These are phyloP conservation scores for Candida sp. DNA, from an alignment of 1,139 yeast species.

Conservation along the genomic window DNA sequence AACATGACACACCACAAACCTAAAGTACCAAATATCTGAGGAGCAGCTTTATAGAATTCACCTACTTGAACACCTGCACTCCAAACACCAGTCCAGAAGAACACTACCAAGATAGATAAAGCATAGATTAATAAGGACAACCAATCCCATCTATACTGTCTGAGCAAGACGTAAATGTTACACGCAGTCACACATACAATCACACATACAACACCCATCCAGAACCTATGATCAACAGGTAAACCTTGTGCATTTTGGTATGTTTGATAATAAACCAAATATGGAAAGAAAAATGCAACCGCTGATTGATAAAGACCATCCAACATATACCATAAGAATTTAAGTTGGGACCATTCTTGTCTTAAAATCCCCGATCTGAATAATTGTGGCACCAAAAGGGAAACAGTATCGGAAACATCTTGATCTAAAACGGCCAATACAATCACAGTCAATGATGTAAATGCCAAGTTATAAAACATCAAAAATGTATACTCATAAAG, in stretches of 20 bases:
- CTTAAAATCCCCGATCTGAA: constrained; percentile 54
- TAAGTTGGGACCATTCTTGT: constrained; percentile 49
- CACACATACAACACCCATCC: constrained; percentile 51
- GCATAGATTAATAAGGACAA: constrained; percentile 45
- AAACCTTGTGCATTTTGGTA: constrained; percentile 51
- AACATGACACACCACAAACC: constrained; percentile 51
- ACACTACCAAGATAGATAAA: constrained; percentile 50
- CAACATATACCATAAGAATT: constrained; percentile 53
- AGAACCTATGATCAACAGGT: constrained; percentile 53
- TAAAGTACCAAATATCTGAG: constrained; percentile 51
- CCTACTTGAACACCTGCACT: constrained; percentile 36
- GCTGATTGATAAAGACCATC: constrained; percentile 61
- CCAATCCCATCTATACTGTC: constrained; percentile 64
- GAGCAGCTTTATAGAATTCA: constrained; percentile 55
- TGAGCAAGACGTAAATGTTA: constrained; percentile 50
- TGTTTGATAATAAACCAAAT: constrained; percentile 41
- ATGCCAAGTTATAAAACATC: constrained; percentile 65
- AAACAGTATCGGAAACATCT: constrained; percentile 57
- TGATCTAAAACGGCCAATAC: constrained; percentile 59
- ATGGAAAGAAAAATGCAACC: constrained; percentile 54
- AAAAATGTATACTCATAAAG: constrained; percentile 59
- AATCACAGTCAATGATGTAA: constrained; percentile 61
- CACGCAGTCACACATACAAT: constrained; percentile 51
- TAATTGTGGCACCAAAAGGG: constrained; percentile 56
- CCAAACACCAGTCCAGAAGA: constrained; percentile 65